Evolutionary conservation across 1,284 basidiomycete species (phyloP).

Genomic region (Naganishia sp.): DNA sequence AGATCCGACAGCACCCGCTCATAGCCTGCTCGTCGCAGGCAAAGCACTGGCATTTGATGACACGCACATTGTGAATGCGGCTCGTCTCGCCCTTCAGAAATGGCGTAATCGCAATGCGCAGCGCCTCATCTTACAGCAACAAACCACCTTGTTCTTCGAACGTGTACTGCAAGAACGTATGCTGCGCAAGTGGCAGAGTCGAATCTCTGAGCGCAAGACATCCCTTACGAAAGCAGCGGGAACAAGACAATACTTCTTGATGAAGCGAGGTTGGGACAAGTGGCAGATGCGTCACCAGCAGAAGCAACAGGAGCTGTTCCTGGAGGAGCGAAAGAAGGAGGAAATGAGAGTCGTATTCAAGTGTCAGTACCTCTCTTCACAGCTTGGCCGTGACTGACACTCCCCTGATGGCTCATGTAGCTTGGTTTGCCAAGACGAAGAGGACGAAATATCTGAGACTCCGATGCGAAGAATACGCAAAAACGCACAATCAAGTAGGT

Average conservation of each 20-base stretch:
- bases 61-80: conserved; percentile 14
- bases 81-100: conserved; percentile 15
- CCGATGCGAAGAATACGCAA: conserved; percentile 5
- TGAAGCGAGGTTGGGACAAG: conserved; percentile 17
- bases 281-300: conserved; percentile 22
- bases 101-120: conserved; percentile 16
- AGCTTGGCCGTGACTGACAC: background rate
- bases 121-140: conserved; percentile 6
- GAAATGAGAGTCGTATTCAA: conserved; percentile 2
- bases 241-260: conserved; percentile 24
- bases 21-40: background rate
- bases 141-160: conserved; percentile 8
- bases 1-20: background rate
- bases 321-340: conserved; percentile 23
- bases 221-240: conserved; percentile 15
- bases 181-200: conserved; percentile 6
- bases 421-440: conserved; percentile 7
- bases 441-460: background rate
- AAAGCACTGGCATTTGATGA: conserved; percentile 27
- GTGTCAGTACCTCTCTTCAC: background rate
- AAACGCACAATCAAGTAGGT: conserved; percentile 5
- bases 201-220: conserved; percentile 7
- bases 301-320: conserved; percentile 24
- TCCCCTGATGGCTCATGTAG: background rate
- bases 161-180: conserved; percentile 17